Base-by-base conservation (phyloP, 2,329 filamentous ascomycete genomes). In the Colletotrichum gloeosporioides region DNA sequence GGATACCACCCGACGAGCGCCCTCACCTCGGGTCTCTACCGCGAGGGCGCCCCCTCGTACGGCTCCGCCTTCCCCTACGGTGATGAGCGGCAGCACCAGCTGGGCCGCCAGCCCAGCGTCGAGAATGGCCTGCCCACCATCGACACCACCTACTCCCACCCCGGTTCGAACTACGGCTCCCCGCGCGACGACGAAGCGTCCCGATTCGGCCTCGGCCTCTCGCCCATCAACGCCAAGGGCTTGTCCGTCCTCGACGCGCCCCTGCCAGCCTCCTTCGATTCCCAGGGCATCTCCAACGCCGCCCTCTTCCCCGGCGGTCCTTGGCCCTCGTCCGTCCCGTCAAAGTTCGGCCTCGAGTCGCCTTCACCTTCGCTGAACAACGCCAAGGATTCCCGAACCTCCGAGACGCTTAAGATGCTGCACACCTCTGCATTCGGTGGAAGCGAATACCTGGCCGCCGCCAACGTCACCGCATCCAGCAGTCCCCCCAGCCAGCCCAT, bases 211-310 rank as follows among this genome's bases (percentile, higher is more conserved):
- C 89, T 96, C 53, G 94, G 94, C 29, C 90, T 97, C 69, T 98
- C 96, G 16, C 95, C 96, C 1, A 90, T 90, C 66, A 91, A 92
- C 79, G 92, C 92, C 69, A 93, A 92, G 79, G 91, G 90, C 4
- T 84, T 98, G n/a, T 97, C 95, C n/a, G 95, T 98, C 16, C 90
- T 98, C 78, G 96, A 99, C 86, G 97, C 96, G 4, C 96, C 95
- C 18, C 90, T 99, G 10, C 97, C 97, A 2, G 95, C 96, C 10
- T 99, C 96, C 0, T 98, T 99, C 83, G 97, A 99, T 85, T 98
- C 96, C 80, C 97, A 98, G 82, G 96, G 96, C 66, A 95, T 98
- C 69, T 98, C 96, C 13, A 95, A 96, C 83, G 96, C 95, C 77
- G 96, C 96, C 22, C 92, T 95, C 76, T 96, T 96, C 83, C 89